Conservation (phyloP, 176 grass and related monocot genomes). For the Rhynchospora breviuscula region DNA sequence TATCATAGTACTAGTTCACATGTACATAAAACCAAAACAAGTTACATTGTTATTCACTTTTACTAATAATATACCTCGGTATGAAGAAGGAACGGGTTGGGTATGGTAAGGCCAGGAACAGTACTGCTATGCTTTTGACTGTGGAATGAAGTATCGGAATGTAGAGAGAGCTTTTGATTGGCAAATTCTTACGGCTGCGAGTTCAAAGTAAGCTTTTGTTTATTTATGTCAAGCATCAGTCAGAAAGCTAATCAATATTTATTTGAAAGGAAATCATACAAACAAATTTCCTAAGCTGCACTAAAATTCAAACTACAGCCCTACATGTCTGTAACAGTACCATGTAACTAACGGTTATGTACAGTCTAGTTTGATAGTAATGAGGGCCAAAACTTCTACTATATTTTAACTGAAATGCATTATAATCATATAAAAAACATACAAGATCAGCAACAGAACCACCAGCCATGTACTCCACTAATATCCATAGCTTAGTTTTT, state of each 20-base stretch:
- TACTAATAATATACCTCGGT: too few species aligned
- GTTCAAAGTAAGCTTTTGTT: neutral
- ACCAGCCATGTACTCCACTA: constrained; percentile 99
- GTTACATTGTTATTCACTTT: too few species aligned
- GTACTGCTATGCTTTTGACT: too few species aligned
- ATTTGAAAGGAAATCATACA: neutral
- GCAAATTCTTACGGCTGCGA: neutral
- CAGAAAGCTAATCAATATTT: neutral
- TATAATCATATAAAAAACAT: constrained; percentile 36
- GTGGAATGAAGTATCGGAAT: too few species aligned
- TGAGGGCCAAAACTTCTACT: neutral
- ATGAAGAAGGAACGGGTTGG: too few species aligned
- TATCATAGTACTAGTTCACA: too few species aligned
- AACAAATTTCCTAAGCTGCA: neutral
- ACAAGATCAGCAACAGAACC: constrained; percentile 97
- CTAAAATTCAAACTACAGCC: neutral
- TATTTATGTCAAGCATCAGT: neutral
- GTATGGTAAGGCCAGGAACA: too few species aligned
- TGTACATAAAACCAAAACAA: too few species aligned
- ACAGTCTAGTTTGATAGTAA: neutral
- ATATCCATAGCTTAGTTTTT: constrained; percentile 97
- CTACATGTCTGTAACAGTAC: neutral
- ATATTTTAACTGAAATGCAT: neutral
- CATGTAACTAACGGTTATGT: neutral
- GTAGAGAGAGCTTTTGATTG: too few species aligned